Evolutionary conservation across 352 stramenopile species (phyloP), one percentile per base, ranked within the genome.

Genomic region (Hyaloperonospora arabidopsidis): DNA sequence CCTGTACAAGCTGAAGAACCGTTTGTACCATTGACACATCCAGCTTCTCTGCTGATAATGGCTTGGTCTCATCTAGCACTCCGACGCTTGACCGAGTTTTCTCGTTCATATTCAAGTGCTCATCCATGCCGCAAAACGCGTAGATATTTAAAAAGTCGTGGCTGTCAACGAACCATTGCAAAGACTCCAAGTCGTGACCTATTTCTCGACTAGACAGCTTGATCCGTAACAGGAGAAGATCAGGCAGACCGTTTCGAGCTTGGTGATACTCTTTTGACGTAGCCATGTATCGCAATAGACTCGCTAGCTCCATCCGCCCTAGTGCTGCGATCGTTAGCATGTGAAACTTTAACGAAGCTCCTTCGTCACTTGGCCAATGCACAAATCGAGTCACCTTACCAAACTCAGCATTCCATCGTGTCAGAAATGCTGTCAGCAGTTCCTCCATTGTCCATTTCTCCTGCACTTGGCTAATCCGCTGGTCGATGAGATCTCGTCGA

Each of bases 211-310:
- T 21, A 21, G 21, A 23, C 19, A 43, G 35, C 14, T 69, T 52
- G 5, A 76, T 58, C 50, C 61, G 54, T n/a, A 90, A 17, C 12
- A 93, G 36, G 0, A 89, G 56, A 17, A 90, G 51, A 58, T 89
- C 79, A 2, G 79, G 83, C 6, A 93, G 57, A 6, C 82, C 82
- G 50, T 86, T 89, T 51, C 87, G 79, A 3, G 76, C 76, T 13
- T 70, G 69, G 41, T 89, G 79, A 22, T 75, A 87, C 39, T 86
- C 75, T 25, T 74, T 69, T 5, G 79, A 89, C 2, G 69, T 85
- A 8, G 72, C 50, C 79, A 89, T 89, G 43, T 87, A 84, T 25
- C 61, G 62, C 54, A 89, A 49, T 1, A 89, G 51, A 0, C 52
- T 72, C 12, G 63, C 61, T 7, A 89, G 61, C 7, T 67, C 38